These are phyloP conservation scores for Verticillium longisporum DNA, from an alignment of 2,329 filamentous ascomycete species.

Conservation along the genomic window DNA sequence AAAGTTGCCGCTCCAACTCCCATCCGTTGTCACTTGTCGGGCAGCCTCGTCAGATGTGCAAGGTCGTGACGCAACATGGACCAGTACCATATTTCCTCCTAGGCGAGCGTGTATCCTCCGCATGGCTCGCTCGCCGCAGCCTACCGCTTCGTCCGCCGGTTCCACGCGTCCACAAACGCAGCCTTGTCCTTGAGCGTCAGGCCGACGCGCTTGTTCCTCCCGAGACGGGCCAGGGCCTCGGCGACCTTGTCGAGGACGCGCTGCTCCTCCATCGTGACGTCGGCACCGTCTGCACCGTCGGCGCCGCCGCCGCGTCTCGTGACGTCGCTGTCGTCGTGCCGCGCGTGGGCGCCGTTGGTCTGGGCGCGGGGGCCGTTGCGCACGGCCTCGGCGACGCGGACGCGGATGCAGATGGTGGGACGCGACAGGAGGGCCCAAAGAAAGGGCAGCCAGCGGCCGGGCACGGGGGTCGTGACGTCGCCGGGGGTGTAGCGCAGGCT, in stretches of 20 bases:
- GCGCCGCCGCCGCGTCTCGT: slow-evolving; percentile 18
- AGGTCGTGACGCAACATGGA: too few species aligned
- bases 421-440: slow-evolving; percentile 80
- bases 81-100: too few species aligned
- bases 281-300: slow-evolving; percentile 15
- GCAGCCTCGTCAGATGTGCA: too few species aligned
- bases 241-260: slow-evolving; percentile 70
- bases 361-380: slow-evolving; percentile 38
- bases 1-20: not conserved
- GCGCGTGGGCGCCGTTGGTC: slow-evolving; percentile 26
- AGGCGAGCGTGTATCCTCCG: too few species aligned
- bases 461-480: slow-evolving; percentile 86
- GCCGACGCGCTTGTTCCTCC: slow-evolving; percentile 82
- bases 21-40: slow-evolving; percentile 1
- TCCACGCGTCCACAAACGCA: slow-evolving; percentile 68
- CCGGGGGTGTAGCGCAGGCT: slow-evolving; percentile 83
- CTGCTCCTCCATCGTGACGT: slow-evolving; percentile 51
- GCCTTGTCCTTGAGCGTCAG: slow-evolving; percentile 77
- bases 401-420: slow-evolving; percentile 83
- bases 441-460: slow-evolving; percentile 65
- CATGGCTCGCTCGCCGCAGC: too few species aligned
- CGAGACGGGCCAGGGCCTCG: slow-evolving; percentile 80
- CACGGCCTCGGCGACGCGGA: slow-evolving; percentile 77
- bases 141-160: slow-evolving; percentile 24
- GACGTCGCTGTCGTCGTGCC: slow-evolving; percentile 20